phyloP scores from a whole-genome alignment of 352 stramenopile genomes.

The Pythium aquatile region DNA sequence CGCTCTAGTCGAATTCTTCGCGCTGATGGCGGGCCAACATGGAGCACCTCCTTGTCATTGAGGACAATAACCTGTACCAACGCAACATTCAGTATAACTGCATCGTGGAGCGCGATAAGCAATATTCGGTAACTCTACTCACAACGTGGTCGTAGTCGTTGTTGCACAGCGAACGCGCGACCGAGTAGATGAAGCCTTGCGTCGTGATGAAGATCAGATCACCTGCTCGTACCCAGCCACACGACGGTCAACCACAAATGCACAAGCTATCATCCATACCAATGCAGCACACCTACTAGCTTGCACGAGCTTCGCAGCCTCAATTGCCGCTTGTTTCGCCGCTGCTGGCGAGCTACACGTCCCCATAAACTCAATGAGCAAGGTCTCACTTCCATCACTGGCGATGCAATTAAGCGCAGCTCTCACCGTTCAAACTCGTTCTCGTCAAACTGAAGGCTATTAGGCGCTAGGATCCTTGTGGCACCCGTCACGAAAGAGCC shows the following conservation, averaged over 20 bases:
- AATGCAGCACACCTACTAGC: slow-evolving; percentile 35
- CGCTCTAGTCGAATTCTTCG: slow-evolving; percentile 62
- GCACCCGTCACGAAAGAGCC: slow-evolving; percentile 39
- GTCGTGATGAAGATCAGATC: slow-evolving; percentile 83
- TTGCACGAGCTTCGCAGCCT: slow-evolving; percentile 59
- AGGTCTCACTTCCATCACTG: background rate
- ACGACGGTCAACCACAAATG: background rate
- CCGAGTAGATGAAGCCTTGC: slow-evolving; percentile 64
- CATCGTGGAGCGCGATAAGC: too few species aligned
- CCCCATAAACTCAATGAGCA: background rate
- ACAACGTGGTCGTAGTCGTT: slow-evolving; percentile 81
- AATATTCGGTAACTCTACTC: background rate
- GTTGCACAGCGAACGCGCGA: slow-evolving; percentile 53
- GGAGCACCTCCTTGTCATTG: slow-evolving; percentile 57
- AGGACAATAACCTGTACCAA: slow-evolving; percentile 53
- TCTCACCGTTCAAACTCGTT: slow-evolving; percentile 66
- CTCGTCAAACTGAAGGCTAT: slow-evolving; percentile 74
- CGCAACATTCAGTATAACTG: background rate
- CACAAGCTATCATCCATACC: background rate
- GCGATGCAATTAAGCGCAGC: background rate
- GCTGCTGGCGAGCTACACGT: slow-evolving; percentile 49
- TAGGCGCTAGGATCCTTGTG: slow-evolving; percentile 57
- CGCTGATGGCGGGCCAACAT: slow-evolving; percentile 58
- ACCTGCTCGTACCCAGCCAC: slow-evolving; percentile 26
- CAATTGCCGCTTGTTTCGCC: slow-evolving; percentile 52